Evolutionary conservation across 2,329 filamentous ascomycete species (phyloP), one percentile per base, ranked within the genome.

Genomic region (Aspergillus persii): DNA sequence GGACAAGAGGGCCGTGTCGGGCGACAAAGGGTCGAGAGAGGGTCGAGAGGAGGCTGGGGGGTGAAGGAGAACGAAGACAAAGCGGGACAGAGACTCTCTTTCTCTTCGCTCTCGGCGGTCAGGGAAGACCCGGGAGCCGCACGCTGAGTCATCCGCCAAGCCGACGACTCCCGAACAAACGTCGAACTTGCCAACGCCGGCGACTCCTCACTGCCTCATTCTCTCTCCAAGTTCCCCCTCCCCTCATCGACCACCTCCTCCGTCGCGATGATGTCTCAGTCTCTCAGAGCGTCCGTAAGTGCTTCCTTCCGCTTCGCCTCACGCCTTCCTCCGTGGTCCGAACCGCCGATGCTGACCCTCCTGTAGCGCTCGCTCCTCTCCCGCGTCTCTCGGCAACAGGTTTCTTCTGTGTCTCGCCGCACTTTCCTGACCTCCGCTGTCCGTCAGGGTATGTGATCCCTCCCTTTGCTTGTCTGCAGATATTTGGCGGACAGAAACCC

Each of bases 341-440:
- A 23, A 2, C 30, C 18, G 27, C 33, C 36, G 18, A 44, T 58
- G 50, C 56, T 62, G 58, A 62, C 63, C 60, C 53, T 54, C 27
- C 67, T 61, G 36, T 74, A 88, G 86, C 83, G 84, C 80, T 84
- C 84, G 76, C 76, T 84, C 74, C 76, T 87, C 74, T 80, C 80
- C 77, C 84, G 85, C 78, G 80, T 83, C 71, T 80, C 81, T 77
- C 82, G 83, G 73, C 83, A 83, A 74, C 83, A 84, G 74, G 78
- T 78, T 75, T 75, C 77, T 74, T 75, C 77, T 75, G 74, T 82
- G 68, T 77, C 82, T 72, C 83, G 83, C 76, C 84, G 86, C 74
- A 85, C 83, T 74, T 86, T 88, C 79, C 81, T 87, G 78, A 83
- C 83, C 66, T 83, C 86, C 66, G 81, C 83, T 68, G 78, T 83